A percentile compares a stretch with the other conserved stretches of the same genome.
These are phyloP conservation scores for Pseudocercospora crystallina DNA, from an alignment of 2,329 filamentous ascomycete species.

Conservation along the genomic window DNA sequence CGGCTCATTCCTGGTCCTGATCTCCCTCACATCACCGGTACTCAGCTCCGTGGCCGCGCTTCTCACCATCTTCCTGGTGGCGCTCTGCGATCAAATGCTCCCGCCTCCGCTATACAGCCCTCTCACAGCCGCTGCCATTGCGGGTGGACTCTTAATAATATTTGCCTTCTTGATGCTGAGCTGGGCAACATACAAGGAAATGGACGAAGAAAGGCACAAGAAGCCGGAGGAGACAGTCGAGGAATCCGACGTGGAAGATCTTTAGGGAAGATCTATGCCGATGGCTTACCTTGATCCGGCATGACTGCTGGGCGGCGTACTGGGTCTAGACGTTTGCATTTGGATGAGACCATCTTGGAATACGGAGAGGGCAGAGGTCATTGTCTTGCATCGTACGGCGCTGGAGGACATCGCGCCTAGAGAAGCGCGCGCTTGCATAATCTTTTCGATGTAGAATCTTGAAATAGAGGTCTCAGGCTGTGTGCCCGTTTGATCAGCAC, in stretches of 20 bases:
- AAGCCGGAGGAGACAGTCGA: conserved; percentile 45
- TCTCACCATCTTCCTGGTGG: conserved; percentile 95
- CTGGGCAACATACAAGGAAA: conserved; percentile 91
- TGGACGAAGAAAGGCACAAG: conserved; percentile 76
- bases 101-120: conserved; percentile 68
- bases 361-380: too few species aligned
- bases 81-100: conserved; percentile 82
- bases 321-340: too few species aligned
- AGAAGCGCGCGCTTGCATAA: too few species aligned
- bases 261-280: background rate
- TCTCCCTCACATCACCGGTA: conserved; percentile 88
- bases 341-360: too few species aligned
- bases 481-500: too few species aligned
- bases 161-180: conserved; percentile 81
- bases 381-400: too few species aligned
- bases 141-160: conserved; percentile 85
- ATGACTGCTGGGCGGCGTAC: too few species aligned
- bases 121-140: conserved; percentile 70
- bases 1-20: conserved; percentile 87
- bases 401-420: too few species aligned
- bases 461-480: too few species aligned
- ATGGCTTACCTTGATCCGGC: too few species aligned
- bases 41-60: conserved; percentile 82
- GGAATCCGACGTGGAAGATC: conserved; percentile 46
- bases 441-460: too few species aligned